Conservation (phyloP, 169 alveolate genomes). For the Amoebophrya sp. region DNA sequence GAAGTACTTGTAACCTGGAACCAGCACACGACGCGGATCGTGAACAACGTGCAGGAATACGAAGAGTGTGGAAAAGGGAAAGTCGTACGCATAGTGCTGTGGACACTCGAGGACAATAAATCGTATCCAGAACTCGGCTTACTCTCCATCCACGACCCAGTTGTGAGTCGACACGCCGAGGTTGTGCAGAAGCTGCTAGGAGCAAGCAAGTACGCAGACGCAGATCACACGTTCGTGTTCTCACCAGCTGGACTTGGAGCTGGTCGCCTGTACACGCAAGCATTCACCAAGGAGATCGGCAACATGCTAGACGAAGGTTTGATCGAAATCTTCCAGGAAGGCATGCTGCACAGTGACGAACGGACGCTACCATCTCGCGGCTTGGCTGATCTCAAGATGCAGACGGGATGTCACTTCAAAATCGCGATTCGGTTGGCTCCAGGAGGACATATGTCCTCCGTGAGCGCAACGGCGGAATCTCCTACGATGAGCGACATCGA, state of each 20-base stretch:
- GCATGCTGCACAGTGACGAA: not conserved
- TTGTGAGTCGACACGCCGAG: not conserved
- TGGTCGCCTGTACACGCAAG: not conserved
- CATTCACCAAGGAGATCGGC: not conserved
- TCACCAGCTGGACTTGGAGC: not conserved
- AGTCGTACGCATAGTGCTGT: not conserved
- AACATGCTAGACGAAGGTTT: not conserved
- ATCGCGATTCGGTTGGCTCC: not conserved
- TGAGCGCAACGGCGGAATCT: not conserved
- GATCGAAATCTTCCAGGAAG: not conserved
- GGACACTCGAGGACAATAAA: not conserved
- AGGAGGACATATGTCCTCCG: not conserved
- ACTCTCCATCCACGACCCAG: not conserved
- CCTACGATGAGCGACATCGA: not conserved
- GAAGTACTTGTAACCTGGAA: not conserved
- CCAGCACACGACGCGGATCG: not conserved
- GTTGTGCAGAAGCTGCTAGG: not conserved
- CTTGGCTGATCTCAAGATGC: not conserved
- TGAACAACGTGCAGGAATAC: not conserved
- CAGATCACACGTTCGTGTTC: not conserved
- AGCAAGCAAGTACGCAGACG: not conserved
- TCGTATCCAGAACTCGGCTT: not conserved
- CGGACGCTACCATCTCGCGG: not conserved
- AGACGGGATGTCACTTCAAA: not conserved
- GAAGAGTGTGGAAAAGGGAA: not conserved